phyloP scores from a whole-genome alignment of 495 filamentous ascomycete species.

The Bombardia bombarda region DNA sequence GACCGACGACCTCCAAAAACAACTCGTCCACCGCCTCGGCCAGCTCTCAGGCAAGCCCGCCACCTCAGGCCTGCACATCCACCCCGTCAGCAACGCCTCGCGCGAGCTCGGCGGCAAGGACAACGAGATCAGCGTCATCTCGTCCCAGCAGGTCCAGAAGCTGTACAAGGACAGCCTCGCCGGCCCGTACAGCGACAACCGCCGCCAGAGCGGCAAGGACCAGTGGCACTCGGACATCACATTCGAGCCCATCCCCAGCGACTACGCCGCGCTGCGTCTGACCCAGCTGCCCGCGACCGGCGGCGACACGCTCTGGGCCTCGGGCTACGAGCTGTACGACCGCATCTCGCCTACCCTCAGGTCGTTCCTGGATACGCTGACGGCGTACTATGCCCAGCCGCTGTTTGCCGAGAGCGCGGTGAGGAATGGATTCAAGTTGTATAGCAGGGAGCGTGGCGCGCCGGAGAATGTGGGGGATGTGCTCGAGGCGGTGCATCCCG shows the following conservation, averaged over 20 bases:
- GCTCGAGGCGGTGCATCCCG: constrained; percentile 58
- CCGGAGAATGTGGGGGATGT: constrained; percentile 61
- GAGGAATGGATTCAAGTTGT: constrained; percentile 48
- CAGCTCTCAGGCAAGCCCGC: constrained; percentile 57
- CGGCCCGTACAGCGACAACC: constrained; percentile 9
- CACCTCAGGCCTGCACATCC: constrained; percentile 63
- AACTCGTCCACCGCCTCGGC: constrained; percentile 57
- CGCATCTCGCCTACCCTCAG: constrained; percentile 58
- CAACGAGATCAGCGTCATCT: constrained; percentile 68
- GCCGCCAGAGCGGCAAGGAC: constrained; percentile 30
- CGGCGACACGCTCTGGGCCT: constrained; percentile 72
- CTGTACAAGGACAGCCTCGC: constrained; percentile 37
- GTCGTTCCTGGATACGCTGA: constrained; percentile 59
- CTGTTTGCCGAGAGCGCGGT: constrained; percentile 50
- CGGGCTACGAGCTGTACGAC: constrained; percentile 73
- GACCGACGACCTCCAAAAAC: constrained; percentile 58
- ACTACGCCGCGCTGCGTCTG: constrained; percentile 56
- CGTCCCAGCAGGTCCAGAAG: constrained; percentile 48
- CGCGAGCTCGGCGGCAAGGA: constrained; percentile 54
- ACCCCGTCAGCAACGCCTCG: constrained; percentile 57
- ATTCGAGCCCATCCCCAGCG: constrained; percentile 58
- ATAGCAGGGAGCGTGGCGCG: constrained; percentile 47
- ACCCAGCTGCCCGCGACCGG: constrained; percentile 60
- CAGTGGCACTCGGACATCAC: constrained; percentile 64
- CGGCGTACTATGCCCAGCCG: constrained; percentile 56